Evolutionary conservation across 176 grass and related monocot species (phyloP), one percentile per base, ranked within the genome.

Genomic region (Carex littledalei): DNA sequence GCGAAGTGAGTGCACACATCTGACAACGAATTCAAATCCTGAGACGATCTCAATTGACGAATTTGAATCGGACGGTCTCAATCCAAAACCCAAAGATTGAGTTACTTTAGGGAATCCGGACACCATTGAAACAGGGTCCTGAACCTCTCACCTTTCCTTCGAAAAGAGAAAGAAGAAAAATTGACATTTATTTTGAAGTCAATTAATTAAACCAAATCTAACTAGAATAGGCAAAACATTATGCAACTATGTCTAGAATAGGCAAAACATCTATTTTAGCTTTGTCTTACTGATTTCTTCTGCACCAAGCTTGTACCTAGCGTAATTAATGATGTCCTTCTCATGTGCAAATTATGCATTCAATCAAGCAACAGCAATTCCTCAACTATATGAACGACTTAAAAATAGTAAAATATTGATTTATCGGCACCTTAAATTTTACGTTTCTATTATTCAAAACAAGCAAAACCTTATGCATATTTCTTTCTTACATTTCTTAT

Each of bases 291-390:
- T 26, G 26, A 26, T 26, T 26, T 26, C 26, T 26, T 26, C 20
- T 20, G 37, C 17, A 71, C 34, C 18, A 72, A 72, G 16, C 18
- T 20, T 56, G 10, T 78, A 16, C 50, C 22, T 78, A 78, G 13
- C 0, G 24, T 55, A 78, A 78, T 56, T 55, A 32, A 56, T 78
- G 50, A 78, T 55, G 5, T 78, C 74, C 24, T 78, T 78, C 57
- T 78, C 50, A 78, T 18, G 50, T 78, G 5, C 22, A 55, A 22
- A 75, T 77, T 39, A 39, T 39, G 37, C 24, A 55, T 55, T 77
- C 73, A 77, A 77, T 55, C 73, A 77, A 29, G 73, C 49, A 78
- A 54, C 52, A 78, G 50, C 50, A 78, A 78, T 78, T 78, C 50
- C 56, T 52, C 71, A 76, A 50, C 71, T 24, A 14, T 29, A 29